Evolutionary conservation across 768 basidiomycete genomes (phyloP).

Genomic region (Galerina sulciceps): DNA sequence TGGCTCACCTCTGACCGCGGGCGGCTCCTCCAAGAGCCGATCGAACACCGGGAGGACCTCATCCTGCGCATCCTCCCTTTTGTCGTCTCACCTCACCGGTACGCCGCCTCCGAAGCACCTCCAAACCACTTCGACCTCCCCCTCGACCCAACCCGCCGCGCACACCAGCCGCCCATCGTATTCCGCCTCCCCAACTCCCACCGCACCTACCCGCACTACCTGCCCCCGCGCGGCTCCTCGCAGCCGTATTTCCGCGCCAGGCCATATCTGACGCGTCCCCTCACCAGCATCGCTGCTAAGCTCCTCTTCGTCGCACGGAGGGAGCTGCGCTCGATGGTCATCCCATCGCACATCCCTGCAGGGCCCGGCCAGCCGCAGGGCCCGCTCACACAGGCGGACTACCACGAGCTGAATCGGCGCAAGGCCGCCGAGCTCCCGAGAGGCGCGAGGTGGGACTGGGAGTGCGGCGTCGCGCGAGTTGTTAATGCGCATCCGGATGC

Average conservation of each 20-base stretch:
- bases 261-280: conserved; percentile 39
- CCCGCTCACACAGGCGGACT: conserved; percentile 59
- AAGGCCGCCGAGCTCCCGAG: conserved; percentile 34
- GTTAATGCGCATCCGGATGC: conserved; percentile 9
- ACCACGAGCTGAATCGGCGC: conserved; percentile 56
- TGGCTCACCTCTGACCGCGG: conserved; percentile 61
- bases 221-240: conserved; percentile 20
- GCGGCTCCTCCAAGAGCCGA: conserved; percentile 23
- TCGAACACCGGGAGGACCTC: conserved; percentile 29
- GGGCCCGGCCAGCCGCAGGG: background rate
- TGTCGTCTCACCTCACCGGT: conserved; percentile 54
- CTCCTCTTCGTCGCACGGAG: conserved; percentile 65
- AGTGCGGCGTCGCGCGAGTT: conserved; percentile 11
- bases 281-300: conserved; percentile 60
- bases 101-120: conserved; percentile 61
- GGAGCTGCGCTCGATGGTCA: conserved; percentile 48
- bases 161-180: conserved; percentile 39
- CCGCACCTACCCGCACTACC: conserved; percentile 22
- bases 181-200: background rate
- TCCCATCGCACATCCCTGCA: conserved; percentile 41
- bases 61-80: conserved; percentile 32
- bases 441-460: conserved; percentile 32
- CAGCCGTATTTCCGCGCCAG: conserved; percentile 34
- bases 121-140: conserved; percentile 65
- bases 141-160: conserved; percentile 48